Evolutionary conservation across 106 monocot genomes (phyloP).

Genomic region (Apostasia ramifera): DNA sequence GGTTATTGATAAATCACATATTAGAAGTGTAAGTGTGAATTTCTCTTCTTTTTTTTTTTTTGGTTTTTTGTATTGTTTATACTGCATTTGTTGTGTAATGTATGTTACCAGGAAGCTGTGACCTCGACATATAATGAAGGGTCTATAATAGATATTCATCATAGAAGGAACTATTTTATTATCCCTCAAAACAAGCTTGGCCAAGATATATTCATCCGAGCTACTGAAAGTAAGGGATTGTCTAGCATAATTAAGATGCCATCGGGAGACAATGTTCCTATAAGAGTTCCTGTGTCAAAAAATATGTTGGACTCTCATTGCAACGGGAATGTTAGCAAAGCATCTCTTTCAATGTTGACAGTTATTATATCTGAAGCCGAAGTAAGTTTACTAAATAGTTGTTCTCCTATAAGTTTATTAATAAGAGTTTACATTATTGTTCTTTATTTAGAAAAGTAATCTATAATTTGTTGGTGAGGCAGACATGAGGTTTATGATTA

Average conservation of each 20-base stretch:
- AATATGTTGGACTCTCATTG: constrained; percentile 71
- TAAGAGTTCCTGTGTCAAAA: constrained; percentile 77
- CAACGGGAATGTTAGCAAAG: constrained; percentile 28
- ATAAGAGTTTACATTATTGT: too few relatives aligned
- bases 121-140: constrained; percentile 32
- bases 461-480: too few relatives aligned
- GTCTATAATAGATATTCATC: constrained; percentile 54
- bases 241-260: constrained; percentile 69
- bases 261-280: constrained; percentile 68
- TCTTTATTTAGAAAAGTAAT: too few relatives aligned
- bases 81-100: neutral
- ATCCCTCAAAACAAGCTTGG: constrained; percentile 92
- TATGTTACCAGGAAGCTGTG: constrained; percentile 38
- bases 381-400: constrained; percentile 22
- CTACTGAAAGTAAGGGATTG: constrained; percentile 35
- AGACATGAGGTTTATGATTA: too few relatives aligned
- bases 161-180: constrained; percentile 64
- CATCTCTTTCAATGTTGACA: constrained; percentile 53
- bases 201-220: constrained; percentile 73
- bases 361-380: constrained; percentile 74
- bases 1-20: constrained; percentile 36
- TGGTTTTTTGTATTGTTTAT: constrained; percentile 3
- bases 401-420: neutral
- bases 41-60: neutral
- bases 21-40: constrained; percentile 34